Base-by-base conservation (phyloP, 2,329 filamentous ascomycete genomes). In the Hymenoscyphus albidus region DNA sequence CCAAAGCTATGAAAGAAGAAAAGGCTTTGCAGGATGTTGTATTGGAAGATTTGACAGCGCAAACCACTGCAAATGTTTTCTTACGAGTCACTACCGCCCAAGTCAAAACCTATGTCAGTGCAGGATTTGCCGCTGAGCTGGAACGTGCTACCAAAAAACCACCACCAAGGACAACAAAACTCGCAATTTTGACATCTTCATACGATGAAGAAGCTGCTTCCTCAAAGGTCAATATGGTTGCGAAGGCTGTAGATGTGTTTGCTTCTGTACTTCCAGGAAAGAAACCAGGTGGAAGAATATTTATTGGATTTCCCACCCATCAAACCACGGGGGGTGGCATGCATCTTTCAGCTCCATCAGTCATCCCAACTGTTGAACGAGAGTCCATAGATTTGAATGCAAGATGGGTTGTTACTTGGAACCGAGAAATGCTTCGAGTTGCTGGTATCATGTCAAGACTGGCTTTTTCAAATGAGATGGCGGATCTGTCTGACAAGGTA, bases 381-480 rank as follows among this genome's bases (percentile, higher is more conserved):
- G 95, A 99, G 75, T 95, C 92, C 62, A 97, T 99, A 64, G 95
- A 99, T 76, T 82, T 99, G 68, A 98, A 99, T 75, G 96, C 95
- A 16, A 87, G 93, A 63, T 97, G 93, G 82, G 94, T 99, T 16
- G 89, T 93, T 67, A 92, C 88, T 16, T 99, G 95, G 96, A 99
- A 99, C 72, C 83, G 92, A 27, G 95, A 98, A 75, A 91, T 99
- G 82, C 82, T 99, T 48, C 87, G 94, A 55, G 91, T 93, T 38
- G 92, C 94, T 18, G 95, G 95, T 51, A 93, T 99, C 69, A 88
- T 96, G 69, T 91, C 92, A 66, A 87, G 95, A 59, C 85, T 99
- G 68, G 91, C 93, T 0, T 99, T 96, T 78, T 83, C 88, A 10
- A 89, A 91, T 68, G 93, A 97, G 75, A 97, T 98, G 92, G 80